These are phyloP conservation scores for Auricularia sp. DNA, from an alignment of 768 basidiomycete species.

Conservation along the genomic window DNA sequence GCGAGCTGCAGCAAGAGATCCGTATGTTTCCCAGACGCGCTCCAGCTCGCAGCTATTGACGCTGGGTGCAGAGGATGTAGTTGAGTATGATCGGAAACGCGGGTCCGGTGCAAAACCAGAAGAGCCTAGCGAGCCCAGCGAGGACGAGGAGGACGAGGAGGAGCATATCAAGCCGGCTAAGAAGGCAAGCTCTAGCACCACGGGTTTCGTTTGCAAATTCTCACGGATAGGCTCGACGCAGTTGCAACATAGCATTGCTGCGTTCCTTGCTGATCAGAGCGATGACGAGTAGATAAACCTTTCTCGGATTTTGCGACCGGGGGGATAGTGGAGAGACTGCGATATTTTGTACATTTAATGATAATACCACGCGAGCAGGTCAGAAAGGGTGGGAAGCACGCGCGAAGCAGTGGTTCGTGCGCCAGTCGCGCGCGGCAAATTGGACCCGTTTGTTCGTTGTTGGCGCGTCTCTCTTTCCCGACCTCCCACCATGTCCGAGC, in stretches of 20 bases:
- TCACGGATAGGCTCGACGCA: slow-evolving; percentile 12
- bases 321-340: slow-evolving; percentile 4
- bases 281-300: slow-evolving; percentile 39
- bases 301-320: background rate
- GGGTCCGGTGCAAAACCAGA: background rate
- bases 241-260: slow-evolving; percentile 55
- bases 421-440: background rate
- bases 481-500: background rate
- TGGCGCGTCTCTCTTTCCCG: background rate
- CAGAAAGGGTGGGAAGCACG: too few species aligned
- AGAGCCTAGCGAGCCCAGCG: background rate
- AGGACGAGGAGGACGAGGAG: slow-evolving; percentile 22
- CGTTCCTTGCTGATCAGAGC: slow-evolving; percentile 64
- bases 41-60: background rate
- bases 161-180: slow-evolving; percentile 21
- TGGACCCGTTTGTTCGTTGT: background rate
- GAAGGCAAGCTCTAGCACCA: slow-evolving; percentile 26
- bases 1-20: slow-evolving; percentile 71
- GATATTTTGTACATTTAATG: background rate
- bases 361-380: too few species aligned
- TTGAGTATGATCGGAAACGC: slow-evolving; percentile 46
- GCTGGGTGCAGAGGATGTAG: slow-evolving; percentile 53
- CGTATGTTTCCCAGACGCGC: slow-evolving; percentile 33
- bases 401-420: background rate
- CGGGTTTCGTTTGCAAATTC: background rate